phyloP scores from a whole-genome alignment of 2,329 filamentous ascomycete genomes.

The Fusarium sterilihyphosum region DNA sequence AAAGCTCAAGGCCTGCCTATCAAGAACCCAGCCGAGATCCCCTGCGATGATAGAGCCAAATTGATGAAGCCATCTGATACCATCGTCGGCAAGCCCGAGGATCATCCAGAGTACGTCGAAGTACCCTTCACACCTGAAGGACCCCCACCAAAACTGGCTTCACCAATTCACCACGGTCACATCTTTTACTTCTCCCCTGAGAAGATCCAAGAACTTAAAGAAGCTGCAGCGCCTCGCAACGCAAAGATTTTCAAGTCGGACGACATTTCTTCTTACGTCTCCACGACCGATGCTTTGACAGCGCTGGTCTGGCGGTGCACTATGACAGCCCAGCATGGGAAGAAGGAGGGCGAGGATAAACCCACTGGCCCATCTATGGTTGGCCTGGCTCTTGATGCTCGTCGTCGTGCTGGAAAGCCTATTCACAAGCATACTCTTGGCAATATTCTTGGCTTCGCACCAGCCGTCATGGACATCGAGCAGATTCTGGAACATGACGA shows the following conservation, averaged over 20 bases:
- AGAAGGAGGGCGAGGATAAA: not conserved
- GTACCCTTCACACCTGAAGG: conserved; percentile 4
- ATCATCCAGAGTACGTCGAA: conserved; percentile 7
- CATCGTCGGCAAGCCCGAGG: conserved; percentile 1
- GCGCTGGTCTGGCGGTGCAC: conserved; percentile 17
- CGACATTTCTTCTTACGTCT: not conserved
- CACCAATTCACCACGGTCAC: conserved; percentile 4
- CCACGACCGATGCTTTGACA: conserved; percentile 10
- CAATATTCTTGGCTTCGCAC: conserved; percentile 10
- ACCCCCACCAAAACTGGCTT: conserved; percentile 1
- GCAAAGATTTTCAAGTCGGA: not conserved
- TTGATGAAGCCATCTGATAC: not conserved
- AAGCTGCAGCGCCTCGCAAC: not conserved
- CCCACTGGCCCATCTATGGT: not conserved
- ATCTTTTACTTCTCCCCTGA: conserved; percentile 14
- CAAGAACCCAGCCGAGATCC: not conserved
- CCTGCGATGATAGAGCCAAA: not conserved
- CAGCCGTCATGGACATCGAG: conserved; percentile 6
- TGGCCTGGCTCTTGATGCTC: conserved; percentile 9
- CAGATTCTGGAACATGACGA: not conserved
- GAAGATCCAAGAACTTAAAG: not conserved
- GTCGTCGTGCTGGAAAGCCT: conserved; percentile 1
- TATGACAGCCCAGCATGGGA: conserved; percentile 1
- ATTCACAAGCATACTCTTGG: conserved; percentile 10
- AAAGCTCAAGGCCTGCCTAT: conserved; percentile 5